A percentile compares a stretch with the other conserved stretches of the same genome.
phyloP scores from a whole-genome alignment of 1,284 basidiomycete species.

The Paramarasmius palmivorus region DNA sequence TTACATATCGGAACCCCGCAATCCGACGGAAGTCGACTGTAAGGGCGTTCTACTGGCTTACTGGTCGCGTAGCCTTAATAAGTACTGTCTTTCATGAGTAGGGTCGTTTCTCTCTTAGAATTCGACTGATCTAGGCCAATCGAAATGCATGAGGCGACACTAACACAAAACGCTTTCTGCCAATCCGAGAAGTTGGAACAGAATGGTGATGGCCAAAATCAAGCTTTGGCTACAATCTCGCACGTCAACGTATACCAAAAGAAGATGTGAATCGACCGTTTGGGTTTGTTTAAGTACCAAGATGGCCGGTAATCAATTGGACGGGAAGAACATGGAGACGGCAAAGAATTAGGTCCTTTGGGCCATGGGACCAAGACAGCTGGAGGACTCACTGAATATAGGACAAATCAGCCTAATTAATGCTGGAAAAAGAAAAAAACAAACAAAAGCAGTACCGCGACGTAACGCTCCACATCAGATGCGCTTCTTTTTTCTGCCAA shows the following conservation, averaged over 20 bases:
- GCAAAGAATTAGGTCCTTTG: conserved; percentile 6
- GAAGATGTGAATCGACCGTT: conserved; percentile 6
- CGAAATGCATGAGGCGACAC: conserved; percentile 13
- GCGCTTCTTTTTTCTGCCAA: conserved; percentile 13
- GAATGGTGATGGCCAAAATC: conserved; percentile 14
- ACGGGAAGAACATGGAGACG: conserved; percentile 8
- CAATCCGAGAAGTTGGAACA: conserved; percentile 8
- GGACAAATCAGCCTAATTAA: background rate
- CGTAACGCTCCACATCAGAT: conserved; percentile 19
- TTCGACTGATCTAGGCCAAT: conserved; percentile 7
- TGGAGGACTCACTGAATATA: conserved; percentile 10
- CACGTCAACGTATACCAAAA: conserved; percentile 15
- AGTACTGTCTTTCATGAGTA: conserved; percentile 14
- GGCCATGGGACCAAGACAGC: conserved; percentile 10
- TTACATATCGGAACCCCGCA: conserved; percentile 9
- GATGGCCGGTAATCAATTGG: conserved; percentile 7
- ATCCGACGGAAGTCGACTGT: conserved; percentile 12
- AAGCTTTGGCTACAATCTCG: conserved; percentile 17
- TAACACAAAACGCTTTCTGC: conserved; percentile 16
- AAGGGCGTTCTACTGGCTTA: background rate
- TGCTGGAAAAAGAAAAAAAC: background rate
- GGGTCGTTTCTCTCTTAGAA: conserved; percentile 14
- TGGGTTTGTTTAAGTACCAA: conserved; percentile 11
- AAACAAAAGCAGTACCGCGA: conserved; percentile 14
- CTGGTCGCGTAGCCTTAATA: conserved; percentile 8